A percentile compares a stretch with the other conserved stretches of the same genome.
Evolutionary conservation across 2,329 filamentous ascomycete genomes (phyloP).

Genomic region (Epichloe gansuensis): DNA sequence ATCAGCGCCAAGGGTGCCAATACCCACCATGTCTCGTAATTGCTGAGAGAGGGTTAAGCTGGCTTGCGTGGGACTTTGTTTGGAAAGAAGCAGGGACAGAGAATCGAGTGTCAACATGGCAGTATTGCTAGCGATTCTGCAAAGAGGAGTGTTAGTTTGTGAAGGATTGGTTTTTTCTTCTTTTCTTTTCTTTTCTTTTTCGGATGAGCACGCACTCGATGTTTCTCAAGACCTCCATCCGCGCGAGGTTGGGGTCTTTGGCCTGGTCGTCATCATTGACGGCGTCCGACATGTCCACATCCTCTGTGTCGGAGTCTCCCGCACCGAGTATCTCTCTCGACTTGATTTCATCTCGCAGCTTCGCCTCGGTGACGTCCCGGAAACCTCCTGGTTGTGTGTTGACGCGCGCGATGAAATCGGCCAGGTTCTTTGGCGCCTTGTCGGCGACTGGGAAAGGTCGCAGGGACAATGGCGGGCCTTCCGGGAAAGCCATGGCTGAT

Average conservation of each 20-base stretch:
- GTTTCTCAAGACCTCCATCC: conserved; percentile 45
- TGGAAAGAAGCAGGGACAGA: conserved; percentile 72
- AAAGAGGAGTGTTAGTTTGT: neutral
- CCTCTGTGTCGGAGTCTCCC: conserved; percentile 30
- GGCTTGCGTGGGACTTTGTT: conserved; percentile 61
- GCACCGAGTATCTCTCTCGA: conserved; percentile 27
- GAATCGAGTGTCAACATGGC: conserved; percentile 67
- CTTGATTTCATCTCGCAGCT: conserved; percentile 57
- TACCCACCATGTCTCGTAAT: conserved; percentile 58
- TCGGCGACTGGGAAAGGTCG: conserved; percentile 37
- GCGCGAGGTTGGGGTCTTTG: conserved; percentile 37
- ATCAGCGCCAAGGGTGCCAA: conserved; percentile 62
- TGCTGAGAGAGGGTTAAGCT: conserved; percentile 56
- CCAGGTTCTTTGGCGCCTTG: conserved; percentile 49
- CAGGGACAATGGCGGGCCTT: conserved; percentile 25
- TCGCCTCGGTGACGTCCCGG: conserved; percentile 62
- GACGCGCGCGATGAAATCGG: conserved; percentile 67
- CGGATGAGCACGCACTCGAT: conserved; percentile 35
- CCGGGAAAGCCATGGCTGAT: conserved; percentile 18
- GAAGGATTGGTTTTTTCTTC: neutral
- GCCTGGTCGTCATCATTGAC: conserved; percentile 32
- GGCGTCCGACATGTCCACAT: conserved; percentile 33
- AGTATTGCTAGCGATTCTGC: conserved; percentile 34
- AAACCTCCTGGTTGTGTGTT: conserved; percentile 71
- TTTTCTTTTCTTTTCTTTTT: neutral